phyloP scores from a whole-genome alignment of 352 stramenopile genomes.

The Phytophthora aleatoria region DNA sequence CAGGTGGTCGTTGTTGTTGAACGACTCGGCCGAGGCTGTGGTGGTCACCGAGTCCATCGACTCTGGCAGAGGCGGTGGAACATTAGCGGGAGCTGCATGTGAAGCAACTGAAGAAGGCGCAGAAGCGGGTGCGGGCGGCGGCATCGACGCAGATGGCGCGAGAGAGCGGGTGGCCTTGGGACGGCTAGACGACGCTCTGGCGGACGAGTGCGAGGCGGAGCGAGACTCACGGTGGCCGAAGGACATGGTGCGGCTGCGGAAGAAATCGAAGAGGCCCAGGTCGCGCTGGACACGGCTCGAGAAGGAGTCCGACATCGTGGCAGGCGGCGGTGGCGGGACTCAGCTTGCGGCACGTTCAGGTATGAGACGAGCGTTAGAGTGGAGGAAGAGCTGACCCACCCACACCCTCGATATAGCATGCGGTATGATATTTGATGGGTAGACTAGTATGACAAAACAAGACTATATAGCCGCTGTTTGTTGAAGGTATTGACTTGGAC shows the following conservation, averaged over 20 bases:
- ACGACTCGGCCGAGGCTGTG: constrained; percentile 43
- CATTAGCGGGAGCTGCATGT: neutral
- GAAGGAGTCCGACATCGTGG: constrained; percentile 33
- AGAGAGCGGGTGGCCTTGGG: constrained; percentile 18
- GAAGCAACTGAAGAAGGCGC: constrained; percentile 1
- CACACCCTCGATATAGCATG: neutral
- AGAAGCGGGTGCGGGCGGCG: constrained; percentile 20
- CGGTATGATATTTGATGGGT: neutral
- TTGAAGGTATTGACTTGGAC: neutral
- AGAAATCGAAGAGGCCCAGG: constrained; percentile 81
- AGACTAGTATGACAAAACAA: neutral
- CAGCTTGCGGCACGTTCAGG: constrained; percentile 13
- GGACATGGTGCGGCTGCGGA: constrained; percentile 64
- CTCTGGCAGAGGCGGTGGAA: constrained; percentile 7
- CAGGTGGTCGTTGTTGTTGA: constrained; percentile 46
- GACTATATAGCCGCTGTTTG: neutral
- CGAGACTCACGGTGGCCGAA: constrained; percentile 34
- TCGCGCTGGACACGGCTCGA: constrained; percentile 31
- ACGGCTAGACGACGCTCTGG: constrained; percentile 13
- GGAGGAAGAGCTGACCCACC: neutral
- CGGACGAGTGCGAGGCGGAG: constrained; percentile 24
- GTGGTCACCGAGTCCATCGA: constrained; percentile 48
- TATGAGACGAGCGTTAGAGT: constrained; percentile 19
- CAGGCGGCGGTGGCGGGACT: neutral
- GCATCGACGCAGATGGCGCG: constrained; percentile 33